Evolutionary conservation across 306 rosid genomes (phyloP), one percentile per base, ranked within the genome.

Genomic region (Echinosophora koreensis): DNA sequence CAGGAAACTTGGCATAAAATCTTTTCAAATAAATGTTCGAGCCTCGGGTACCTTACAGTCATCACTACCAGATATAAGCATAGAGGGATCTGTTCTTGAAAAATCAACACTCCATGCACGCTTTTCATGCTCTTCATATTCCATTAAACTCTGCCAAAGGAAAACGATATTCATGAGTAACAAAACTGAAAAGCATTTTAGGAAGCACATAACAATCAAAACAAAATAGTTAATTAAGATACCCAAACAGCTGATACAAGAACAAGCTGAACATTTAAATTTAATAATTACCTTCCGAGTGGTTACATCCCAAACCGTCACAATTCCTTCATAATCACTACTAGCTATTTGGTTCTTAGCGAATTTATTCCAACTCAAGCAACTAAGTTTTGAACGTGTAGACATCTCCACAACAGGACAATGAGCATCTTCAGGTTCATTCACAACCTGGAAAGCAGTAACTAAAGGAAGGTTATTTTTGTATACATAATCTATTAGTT

Each of bases 31-130:
- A 42, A 65, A 64, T 77, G 59, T 56, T 73, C 41, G 12, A 28
- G 32, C 67, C 50, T 44, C 50, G 3, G 50, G 56, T 85, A 95
- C 99, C 97, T 95, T 95, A 83, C 97, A 95, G 84, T 95, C 99
- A 86, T 95, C 99, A 60, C 99, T 95, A 67, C 99, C 97, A 56
- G 97, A 95, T 66, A 95, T 94, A 60, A 95, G 97, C 99, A 84
- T 92, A 6, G 96, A 84, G 42, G 99, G 99, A n/a, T 92, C 97
- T 38, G 96, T 92, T 77, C 89, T 86, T 12, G 99, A 92, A 87
- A 90, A 95, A 84, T 95, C 99, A 84, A 95, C 99, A 84, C 99
- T 95, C 99, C 99, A 95, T 5, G 97, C 96, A 69, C 99, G 96
- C 61, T 92, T 95, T 83, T 95, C 99, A 89, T 95, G 97, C 83